Conservation (phyloP, 306 rosid genomes). For the Lathyrus sativus region DNA sequence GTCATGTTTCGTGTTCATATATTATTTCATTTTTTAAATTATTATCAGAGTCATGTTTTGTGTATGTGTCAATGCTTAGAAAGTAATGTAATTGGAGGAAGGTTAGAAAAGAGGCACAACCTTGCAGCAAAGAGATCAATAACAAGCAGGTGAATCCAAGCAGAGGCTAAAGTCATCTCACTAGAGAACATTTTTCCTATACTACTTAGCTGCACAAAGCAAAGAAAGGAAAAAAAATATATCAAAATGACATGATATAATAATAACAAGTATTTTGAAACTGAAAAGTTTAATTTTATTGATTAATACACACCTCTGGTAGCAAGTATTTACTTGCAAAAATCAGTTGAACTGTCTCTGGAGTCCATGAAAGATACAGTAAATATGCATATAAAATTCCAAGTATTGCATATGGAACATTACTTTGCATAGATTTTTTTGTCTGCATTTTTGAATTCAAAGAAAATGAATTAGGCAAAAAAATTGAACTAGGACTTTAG, state of each 20-base stretch:
- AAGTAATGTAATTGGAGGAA: background rate
- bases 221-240: background rate
- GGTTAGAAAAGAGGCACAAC: constrained; percentile 35
- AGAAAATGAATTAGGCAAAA: constrained; percentile 33
- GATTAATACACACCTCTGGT: constrained; percentile 67
- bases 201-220: constrained; percentile 59
- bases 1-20: background rate
- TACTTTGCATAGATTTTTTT: constrained; percentile 63
- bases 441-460: constrained; percentile 60
- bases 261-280: constrained; percentile 13
- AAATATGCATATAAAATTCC: constrained; percentile 81
- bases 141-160: constrained; percentile 88
- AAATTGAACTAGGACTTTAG: background rate
- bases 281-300: constrained; percentile 8
- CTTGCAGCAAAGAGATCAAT: constrained; percentile 93
- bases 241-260: background rate
- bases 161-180: constrained; percentile 88
- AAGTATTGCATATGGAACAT: constrained; percentile 64
- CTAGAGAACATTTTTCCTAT: constrained; percentile 80
- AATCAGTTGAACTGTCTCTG: constrained; percentile 64
- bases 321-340: constrained; percentile 80
- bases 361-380: constrained; percentile 84
- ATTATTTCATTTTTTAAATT: background rate
- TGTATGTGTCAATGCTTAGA: background rate
- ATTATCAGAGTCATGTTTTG: background rate